Evolutionary conservation across 495 filamentous ascomycete genomes (phyloP).

Genomic region (Podospora sp.): DNA sequence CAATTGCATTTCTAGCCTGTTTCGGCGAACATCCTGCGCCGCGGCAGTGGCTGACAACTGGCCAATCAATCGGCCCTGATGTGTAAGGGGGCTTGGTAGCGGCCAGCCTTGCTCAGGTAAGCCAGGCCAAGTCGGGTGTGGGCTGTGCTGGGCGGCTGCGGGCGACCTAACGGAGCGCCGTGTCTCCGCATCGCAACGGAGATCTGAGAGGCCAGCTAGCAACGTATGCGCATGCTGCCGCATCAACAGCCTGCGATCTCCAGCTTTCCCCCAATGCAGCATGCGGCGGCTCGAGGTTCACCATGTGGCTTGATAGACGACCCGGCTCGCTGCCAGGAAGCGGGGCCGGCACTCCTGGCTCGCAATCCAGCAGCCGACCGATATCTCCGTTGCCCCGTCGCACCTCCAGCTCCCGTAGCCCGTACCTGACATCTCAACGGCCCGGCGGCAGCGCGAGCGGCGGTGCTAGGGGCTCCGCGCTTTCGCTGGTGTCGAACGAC

Average conservation of each 20-base stretch:
- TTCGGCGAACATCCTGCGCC: constrained; percentile 6
- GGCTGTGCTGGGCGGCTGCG: too few species aligned
- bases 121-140: not conserved
- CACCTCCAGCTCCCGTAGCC: constrained; percentile 59
- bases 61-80: constrained; percentile 16
- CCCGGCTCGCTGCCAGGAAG: constrained; percentile 70
- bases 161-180: constrained; percentile 2
- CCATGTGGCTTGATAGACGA: constrained; percentile 89
- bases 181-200: constrained; percentile 2
- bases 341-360: constrained; percentile 38
- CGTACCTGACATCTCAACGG: constrained; percentile 56
- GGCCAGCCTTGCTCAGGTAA: constrained; percentile 21
- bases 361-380: constrained; percentile 60
- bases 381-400: constrained; percentile 68
- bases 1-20: constrained; percentile 17
- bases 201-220: constrained; percentile 12
- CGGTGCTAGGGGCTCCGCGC: constrained; percentile 58
- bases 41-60: constrained; percentile 5
- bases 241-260: not conserved
- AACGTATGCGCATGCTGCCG: not conserved
- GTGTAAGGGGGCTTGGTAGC: not conserved
- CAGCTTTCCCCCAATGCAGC: not conserved
- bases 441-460: constrained; percentile 56
- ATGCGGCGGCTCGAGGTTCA: constrained; percentile 23
- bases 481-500: constrained; percentile 69